Evolutionary conservation across 768 basidiomycete species (phyloP).

Genomic region (Pisolithus tinctorius): DNA sequence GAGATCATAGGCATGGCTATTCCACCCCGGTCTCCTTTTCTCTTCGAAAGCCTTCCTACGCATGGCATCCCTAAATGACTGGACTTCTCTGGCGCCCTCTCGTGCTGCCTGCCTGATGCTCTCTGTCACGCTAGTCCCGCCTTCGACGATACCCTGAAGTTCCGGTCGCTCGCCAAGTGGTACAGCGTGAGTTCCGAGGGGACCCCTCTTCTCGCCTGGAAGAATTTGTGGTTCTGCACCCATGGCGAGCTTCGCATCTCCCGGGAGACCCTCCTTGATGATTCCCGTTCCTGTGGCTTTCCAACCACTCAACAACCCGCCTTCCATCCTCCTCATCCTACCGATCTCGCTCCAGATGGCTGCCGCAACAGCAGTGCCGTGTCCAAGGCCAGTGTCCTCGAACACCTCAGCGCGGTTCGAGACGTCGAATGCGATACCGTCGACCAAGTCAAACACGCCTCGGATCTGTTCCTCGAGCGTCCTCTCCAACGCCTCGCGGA

Average conservation of each 20-base stretch:
- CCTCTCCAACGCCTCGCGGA: slow-evolving; percentile 55
- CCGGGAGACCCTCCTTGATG: slow-evolving; percentile 40
- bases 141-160: neutral
- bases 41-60: slow-evolving; percentile 35
- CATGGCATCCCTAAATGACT: slow-evolving; percentile 40
- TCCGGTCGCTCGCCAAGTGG: slow-evolving; percentile 14
- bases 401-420: slow-evolving; percentile 55
- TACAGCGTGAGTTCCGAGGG: slow-evolving; percentile 48
- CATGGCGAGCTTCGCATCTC: slow-evolving; percentile 45
- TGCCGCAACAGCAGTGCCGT: slow-evolving; percentile 43
- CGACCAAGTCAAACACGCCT: slow-evolving; percentile 43
- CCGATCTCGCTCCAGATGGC: slow-evolving; percentile 70
- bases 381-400: slow-evolving; percentile 50
- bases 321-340: slow-evolving; percentile 35
- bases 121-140: slow-evolving; percentile 22
- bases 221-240: slow-evolving; percentile 73
- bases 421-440: slow-evolving; percentile 55
- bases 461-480: slow-evolving; percentile 52
- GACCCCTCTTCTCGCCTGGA: slow-evolving; percentile 60
- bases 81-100: slow-evolving; percentile 31
- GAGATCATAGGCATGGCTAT: slow-evolving; percentile 43
- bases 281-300: slow-evolving; percentile 59
- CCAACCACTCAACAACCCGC: slow-evolving; percentile 36
- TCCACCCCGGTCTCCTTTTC: slow-evolving; percentile 36
- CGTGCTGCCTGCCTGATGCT: slow-evolving; percentile 26